Percentiles rank a stretch among this genome's conserved stretches.
These are phyloP conservation scores for Solanum habrochaites DNA, from an alignment of 257 asterid species.

Conservation along the genomic window DNA sequence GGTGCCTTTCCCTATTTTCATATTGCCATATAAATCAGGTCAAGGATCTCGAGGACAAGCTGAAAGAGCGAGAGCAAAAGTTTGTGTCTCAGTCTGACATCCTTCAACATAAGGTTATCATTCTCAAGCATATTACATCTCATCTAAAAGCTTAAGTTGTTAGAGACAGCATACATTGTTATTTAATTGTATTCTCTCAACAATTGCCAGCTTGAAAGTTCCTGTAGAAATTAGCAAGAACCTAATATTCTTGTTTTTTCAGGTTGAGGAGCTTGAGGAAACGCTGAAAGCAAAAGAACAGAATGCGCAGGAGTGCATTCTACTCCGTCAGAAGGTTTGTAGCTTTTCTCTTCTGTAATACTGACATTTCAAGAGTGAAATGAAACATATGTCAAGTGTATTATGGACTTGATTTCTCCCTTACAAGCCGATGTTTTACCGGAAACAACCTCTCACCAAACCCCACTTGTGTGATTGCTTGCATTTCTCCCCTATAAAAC, in stretches of 20 bases:
- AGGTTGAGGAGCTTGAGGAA: constrained; percentile 63
- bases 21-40: constrained; percentile 34
- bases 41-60: constrained; percentile 61
- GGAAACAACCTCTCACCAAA: neutral
- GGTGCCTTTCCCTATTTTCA: too few relatives aligned
- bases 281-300: constrained; percentile 39
- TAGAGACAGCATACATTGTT: neutral
- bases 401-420: neutral
- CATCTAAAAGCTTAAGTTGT: neutral
- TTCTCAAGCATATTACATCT: neutral
- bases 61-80: constrained; percentile 49
- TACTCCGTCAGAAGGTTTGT: constrained; percentile 46
- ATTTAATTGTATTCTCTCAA: neutral
- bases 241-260: neutral
- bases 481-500: neutral
- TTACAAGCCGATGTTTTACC: neutral
- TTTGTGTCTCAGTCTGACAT: constrained; percentile 33
- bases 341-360: neutral
- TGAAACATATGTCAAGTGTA: neutral
- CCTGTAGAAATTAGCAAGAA: neutral
- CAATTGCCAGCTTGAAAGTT: neutral
- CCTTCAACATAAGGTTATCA: constrained; percentile 61
- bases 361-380: neutral
- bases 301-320: constrained; percentile 23
- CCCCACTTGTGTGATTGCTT: neutral